Percentiles rank a stretch among this genome's conserved stretches.
Conservation (phyloP, 805 yeast genomes). For the Candida palmyrensis region DNA sequence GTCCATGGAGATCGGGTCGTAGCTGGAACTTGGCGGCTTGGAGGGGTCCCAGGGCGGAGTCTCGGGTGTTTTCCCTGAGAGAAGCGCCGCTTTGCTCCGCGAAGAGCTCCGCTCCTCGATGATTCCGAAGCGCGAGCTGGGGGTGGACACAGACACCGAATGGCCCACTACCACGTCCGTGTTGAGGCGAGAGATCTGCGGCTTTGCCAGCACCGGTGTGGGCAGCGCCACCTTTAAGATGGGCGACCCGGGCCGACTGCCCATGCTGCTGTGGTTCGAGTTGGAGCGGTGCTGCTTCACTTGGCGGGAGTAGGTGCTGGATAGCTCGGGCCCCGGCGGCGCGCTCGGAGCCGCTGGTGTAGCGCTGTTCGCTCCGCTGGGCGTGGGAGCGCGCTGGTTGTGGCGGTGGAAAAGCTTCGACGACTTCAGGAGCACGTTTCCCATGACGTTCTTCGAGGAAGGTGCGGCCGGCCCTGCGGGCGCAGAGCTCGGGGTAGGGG, state of each 20-base stretch:
- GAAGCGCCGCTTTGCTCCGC: neutral
- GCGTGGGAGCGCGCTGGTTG: conserved; percentile 8
- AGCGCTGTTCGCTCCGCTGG: neutral
- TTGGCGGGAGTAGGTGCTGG: conserved; percentile 27
- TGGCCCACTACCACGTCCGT: neutral
- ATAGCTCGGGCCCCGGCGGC: too few species aligned
- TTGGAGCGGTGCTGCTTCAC: conserved; percentile 29
- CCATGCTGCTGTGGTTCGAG: conserved; percentile 9
- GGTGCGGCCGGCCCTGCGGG: too few species aligned
- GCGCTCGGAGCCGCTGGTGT: neutral
- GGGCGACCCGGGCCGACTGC: conserved; percentile 20
- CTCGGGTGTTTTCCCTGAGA: neutral
- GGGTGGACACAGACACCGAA: neutral
- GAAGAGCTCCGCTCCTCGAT: too few species aligned
- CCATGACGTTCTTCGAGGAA: conserved; percentile 12
- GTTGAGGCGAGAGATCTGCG: conserved; percentile 1
- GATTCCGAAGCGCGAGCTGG: neutral
- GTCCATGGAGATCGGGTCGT: too few species aligned
- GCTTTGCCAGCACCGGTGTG: conserved; percentile 1
- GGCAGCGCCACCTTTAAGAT: conserved; percentile 5
- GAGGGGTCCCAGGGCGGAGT: too few species aligned
- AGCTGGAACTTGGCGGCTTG: too few species aligned
- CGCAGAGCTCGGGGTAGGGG: neutral
- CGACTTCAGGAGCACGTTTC: conserved; percentile 22
- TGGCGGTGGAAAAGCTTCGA: conserved; percentile 21